phyloP scores from a whole-genome alignment of 495 filamentous ascomycete species.

The Diplogelasinospora grovesii region DNA sequence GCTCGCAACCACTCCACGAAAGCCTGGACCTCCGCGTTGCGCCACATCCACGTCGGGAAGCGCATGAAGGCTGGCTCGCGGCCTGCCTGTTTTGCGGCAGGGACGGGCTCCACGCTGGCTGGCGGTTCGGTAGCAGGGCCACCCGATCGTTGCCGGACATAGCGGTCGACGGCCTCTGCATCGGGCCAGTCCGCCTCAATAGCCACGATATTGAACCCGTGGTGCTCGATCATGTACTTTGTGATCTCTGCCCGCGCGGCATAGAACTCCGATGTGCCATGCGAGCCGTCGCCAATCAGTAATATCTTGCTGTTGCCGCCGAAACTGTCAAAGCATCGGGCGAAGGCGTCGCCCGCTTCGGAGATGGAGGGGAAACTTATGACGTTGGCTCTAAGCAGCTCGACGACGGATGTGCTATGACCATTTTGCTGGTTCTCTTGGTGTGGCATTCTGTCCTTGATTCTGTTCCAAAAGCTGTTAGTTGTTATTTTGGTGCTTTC shows the following conservation, averaged over 20 bases:
- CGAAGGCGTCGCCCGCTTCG: constrained; percentile 1
- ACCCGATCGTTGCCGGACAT: constrained; percentile 41
- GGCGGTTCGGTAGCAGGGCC: no score
- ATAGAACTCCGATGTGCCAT: constrained; percentile 58
- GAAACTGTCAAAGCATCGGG: constrained; percentile 37
- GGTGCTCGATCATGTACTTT: constrained; percentile 43
- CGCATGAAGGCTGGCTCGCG: constrained; percentile 41
- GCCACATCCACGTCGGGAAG: constrained; percentile 61
- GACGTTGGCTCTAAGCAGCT: constrained; percentile 2
- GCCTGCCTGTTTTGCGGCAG: no score
- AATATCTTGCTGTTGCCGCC: constrained; percentile 31
- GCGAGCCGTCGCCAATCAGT: constrained; percentile 51
- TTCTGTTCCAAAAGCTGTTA: no score
- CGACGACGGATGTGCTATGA: no score
- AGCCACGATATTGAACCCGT: constrained; percentile 52
- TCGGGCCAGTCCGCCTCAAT: constrained; percentile 57
- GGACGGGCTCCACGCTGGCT: no score
- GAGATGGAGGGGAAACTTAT: not conserved
- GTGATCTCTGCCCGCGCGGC: constrained; percentile 49
- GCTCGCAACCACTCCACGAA: constrained; percentile 53
- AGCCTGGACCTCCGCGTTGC: constrained; percentile 48
- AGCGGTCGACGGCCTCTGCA: constrained; percentile 50
- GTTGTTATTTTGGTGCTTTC: no score
- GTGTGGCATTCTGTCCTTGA: no score
- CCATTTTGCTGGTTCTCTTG: no score